Evolutionary conservation across 1,284 basidiomycete genomes (phyloP).

Genomic region (Ceratobasidium sp.): DNA sequence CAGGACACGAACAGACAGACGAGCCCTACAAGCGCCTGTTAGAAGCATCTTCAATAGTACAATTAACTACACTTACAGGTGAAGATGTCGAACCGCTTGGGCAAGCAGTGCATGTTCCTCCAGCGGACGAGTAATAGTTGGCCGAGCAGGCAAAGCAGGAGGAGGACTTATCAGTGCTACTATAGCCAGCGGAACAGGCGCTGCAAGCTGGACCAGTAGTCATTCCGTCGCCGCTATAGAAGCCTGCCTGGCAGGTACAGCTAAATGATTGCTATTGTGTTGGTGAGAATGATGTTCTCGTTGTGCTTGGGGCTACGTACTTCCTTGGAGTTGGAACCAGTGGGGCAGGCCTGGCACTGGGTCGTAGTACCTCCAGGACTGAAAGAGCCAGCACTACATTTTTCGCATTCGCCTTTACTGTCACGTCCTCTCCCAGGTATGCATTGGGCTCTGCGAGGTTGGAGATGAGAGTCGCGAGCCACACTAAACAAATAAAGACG

Average conservation of each 20-base stretch:
- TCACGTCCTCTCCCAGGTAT: not conserved
- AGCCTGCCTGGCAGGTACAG: not conserved
- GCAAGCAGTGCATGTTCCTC: conserved; percentile 2
- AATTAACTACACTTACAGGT: not conserved
- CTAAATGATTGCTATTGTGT: too few relatives aligned
- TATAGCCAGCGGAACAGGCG: conserved; percentile 17
- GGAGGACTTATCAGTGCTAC: not conserved
- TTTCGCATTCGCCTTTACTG: not conserved
- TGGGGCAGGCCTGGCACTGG: conserved; percentile 7
- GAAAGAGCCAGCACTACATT: not conserved
- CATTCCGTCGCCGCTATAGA: not conserved
- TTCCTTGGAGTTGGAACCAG: not conserved
- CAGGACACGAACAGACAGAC: not conserved
- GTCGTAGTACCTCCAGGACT: not conserved
- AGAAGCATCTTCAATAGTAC: not conserved
- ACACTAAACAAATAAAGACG: too few relatives aligned
- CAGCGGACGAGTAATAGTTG: conserved; percentile 1
- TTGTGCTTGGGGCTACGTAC: too few relatives aligned
- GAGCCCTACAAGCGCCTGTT: conserved; percentile 10
- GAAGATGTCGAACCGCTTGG: not conserved
- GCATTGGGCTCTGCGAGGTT: too few relatives aligned
- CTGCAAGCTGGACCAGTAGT: not conserved
- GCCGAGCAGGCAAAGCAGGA: not conserved
- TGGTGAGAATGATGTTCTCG: too few relatives aligned
- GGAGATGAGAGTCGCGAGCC: too few relatives aligned